Evolutionary conservation across 1,284 basidiomycete genomes (phyloP).

Genomic region (Marasmius oreades): DNA sequence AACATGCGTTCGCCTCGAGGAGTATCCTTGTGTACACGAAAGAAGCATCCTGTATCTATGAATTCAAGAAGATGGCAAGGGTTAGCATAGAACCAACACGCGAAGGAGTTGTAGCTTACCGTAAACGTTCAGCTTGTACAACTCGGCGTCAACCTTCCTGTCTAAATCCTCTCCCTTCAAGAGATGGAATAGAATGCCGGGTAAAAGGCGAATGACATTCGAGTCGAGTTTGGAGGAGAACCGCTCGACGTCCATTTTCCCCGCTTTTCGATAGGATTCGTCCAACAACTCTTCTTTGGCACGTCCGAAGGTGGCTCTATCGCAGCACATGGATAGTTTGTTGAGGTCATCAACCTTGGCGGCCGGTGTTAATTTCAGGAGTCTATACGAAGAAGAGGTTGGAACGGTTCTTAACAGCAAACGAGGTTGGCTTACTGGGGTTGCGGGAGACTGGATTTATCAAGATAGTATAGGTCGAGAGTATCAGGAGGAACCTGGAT

Average conservation of each 20-base stretch:
- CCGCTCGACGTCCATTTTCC: constrained; percentile 26
- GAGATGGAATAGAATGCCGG: neutral
- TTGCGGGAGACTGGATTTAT: neutral
- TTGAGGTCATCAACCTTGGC: too few species aligned
- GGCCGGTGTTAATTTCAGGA: too few species aligned
- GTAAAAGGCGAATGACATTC: neutral
- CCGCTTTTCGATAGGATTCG: constrained; percentile 30
- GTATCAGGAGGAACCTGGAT: too few species aligned
- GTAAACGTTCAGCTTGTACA: constrained; percentile 31
- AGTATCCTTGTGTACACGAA: too few species aligned
- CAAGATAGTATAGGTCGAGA: neutral
- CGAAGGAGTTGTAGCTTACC: constrained; percentile 16
- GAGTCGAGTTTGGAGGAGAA: constrained; percentile 28
- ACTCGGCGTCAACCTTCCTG: too few species aligned
- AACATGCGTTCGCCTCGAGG: too few species aligned
- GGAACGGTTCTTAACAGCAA: neutral
- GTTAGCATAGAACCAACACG: neutral
- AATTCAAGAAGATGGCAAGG: neutral
- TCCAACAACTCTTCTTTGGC: too few species aligned
- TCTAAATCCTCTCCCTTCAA: neutral
- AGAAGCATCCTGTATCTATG: constrained; percentile 22
- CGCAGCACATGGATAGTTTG: too few species aligned
- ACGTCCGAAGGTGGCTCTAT: too few species aligned
- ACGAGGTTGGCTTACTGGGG: too few species aligned
- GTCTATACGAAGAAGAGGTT: neutral